Conservation (phyloP, 495 filamentous ascomycete species). For the Daldinia loculata region DNA sequence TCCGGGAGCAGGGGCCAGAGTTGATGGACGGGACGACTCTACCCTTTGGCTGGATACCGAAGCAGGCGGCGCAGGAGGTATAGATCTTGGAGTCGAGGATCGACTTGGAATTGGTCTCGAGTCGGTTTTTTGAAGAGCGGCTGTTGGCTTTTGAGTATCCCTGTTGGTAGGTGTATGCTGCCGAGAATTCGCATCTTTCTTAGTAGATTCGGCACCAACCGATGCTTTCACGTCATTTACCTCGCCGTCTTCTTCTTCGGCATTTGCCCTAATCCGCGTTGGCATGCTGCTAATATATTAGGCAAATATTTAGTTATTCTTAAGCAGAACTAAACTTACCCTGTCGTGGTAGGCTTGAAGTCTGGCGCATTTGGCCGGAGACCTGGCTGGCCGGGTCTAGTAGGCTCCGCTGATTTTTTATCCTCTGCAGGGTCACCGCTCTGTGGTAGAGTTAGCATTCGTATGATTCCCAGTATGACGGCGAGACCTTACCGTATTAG, state of each 20-base stretch:
- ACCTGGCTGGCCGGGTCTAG: conserved; percentile 30
- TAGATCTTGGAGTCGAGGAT: conserved; percentile 43
- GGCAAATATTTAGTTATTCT: conserved; percentile 13
- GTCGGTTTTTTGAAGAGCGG: conserved; percentile 33
- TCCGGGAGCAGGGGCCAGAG: conserved; percentile 51
- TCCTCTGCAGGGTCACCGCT: conserved; percentile 50
- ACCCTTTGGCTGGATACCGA: conserved; percentile 24
- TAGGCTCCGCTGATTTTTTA: conserved; percentile 42
- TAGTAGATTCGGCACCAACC: conserved; percentile 15
- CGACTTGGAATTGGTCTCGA: conserved; percentile 34
- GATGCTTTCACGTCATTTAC: conserved; percentile 69
- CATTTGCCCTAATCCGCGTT: conserved; percentile 47
- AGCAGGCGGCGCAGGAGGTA: conserved; percentile 21
- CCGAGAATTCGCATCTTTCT: conserved; percentile 22
- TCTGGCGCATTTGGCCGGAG: conserved; percentile 56
- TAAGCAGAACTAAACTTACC: conserved; percentile 41
- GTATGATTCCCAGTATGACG: conserved; percentile 32
- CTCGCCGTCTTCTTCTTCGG: conserved; percentile 81
- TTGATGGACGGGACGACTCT: conserved; percentile 50
- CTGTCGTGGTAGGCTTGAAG: conserved; percentile 52
- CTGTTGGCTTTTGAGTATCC: conserved; percentile 26
- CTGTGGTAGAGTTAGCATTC: conserved; percentile 44
- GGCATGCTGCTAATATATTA: conserved; percentile 48
- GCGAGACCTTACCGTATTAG: conserved; percentile 57
- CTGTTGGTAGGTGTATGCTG: conserved; percentile 18